Conservation (phyloP, 2,329 filamentous ascomycete species). For the Sporothrix pseudoabietina region DNA sequence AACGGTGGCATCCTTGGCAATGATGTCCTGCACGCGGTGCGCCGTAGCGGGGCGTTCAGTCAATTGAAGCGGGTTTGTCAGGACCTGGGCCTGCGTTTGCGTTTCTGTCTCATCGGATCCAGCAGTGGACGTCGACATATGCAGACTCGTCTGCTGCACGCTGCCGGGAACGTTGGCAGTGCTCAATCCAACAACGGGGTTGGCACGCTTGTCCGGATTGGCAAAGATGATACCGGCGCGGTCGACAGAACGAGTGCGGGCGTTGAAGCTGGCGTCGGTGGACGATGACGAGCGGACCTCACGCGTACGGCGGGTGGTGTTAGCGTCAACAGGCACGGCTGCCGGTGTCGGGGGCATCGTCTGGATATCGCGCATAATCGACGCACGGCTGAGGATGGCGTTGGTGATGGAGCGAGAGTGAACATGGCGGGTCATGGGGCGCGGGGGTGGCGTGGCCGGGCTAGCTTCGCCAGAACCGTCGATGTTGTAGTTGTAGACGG, state of each 20-base stretch:
- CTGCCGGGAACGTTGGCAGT: constrained; percentile 63
- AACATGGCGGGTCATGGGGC: constrained; percentile 45
- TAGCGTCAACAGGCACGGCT: constrained; percentile 38
- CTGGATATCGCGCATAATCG: constrained; percentile 41
- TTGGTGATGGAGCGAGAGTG: constrained; percentile 51
- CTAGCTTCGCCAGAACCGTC: constrained; percentile 33
- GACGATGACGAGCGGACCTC: constrained; percentile 41
- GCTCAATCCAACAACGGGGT: constrained; percentile 65
- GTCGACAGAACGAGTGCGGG: constrained; percentile 65
- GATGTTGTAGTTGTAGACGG: constrained; percentile 21
- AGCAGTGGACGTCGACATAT: constrained; percentile 31
- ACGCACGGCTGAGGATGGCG: constrained; percentile 49
- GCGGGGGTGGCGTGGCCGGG: constrained; percentile 9
- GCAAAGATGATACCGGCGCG: constrained; percentile 56
- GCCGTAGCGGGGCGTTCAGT: constrained; percentile 54
- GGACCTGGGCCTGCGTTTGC: neutral
- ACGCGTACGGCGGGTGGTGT: constrained; percentile 37
- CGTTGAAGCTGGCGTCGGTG: constrained; percentile 47
- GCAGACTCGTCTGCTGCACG: constrained; percentile 47
- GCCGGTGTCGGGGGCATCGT: constrained; percentile 46
- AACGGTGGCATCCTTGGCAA: constrained; percentile 34
- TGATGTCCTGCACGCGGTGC: constrained; percentile 46
- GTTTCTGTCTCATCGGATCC: constrained; percentile 26
- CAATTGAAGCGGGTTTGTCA: constrained; percentile 30
- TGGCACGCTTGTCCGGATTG: constrained; percentile 64